A percentile compares a stretch with the other conserved stretches of the same genome.
Conservation (phyloP, 306 rosid species). For the Vigna angularis region DNA sequence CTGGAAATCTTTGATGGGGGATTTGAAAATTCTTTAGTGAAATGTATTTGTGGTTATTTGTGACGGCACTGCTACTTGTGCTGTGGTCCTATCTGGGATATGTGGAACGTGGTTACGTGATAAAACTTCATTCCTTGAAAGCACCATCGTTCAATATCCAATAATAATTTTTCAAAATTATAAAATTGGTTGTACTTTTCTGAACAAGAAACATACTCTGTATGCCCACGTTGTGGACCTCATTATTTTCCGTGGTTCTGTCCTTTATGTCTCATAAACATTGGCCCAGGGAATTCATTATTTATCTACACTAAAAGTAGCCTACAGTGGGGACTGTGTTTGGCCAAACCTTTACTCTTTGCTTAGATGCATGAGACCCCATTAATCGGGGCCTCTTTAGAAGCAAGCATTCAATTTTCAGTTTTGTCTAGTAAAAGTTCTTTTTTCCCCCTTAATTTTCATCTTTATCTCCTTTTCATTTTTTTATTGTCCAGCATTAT, state of each 20-base stretch:
- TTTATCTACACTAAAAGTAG: conserved; percentile 39
- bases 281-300: conserved; percentile 45
- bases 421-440: conserved; percentile 31
- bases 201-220: conserved; percentile 19
- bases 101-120: conserved; percentile 42
- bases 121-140: conserved; percentile 45
- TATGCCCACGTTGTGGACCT: conserved; percentile 54
- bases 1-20: conserved; percentile 19
- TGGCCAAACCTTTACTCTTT: conserved; percentile 25
- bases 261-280: conserved; percentile 43
- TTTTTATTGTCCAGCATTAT: not conserved
- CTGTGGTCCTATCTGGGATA: conserved; percentile 41
- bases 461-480: not conserved
- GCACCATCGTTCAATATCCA: conserved; percentile 41
- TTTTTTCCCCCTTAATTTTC: not conserved
- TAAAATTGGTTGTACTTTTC: conserved; percentile 28
- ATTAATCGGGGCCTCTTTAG: conserved; percentile 1
- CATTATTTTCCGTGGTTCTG: conserved; percentile 35
- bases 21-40: conserved; percentile 35
- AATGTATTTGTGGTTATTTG: conserved; percentile 29
- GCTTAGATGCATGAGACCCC: conserved; percentile 34
- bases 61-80: conserved; percentile 37
- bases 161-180: conserved; percentile 20
- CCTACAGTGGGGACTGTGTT: conserved; percentile 38
- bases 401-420: conserved; percentile 9